Conservation (phyloP, 225 moss, liverwort and hornwort species). For the Anthoceros angustus region DNA sequence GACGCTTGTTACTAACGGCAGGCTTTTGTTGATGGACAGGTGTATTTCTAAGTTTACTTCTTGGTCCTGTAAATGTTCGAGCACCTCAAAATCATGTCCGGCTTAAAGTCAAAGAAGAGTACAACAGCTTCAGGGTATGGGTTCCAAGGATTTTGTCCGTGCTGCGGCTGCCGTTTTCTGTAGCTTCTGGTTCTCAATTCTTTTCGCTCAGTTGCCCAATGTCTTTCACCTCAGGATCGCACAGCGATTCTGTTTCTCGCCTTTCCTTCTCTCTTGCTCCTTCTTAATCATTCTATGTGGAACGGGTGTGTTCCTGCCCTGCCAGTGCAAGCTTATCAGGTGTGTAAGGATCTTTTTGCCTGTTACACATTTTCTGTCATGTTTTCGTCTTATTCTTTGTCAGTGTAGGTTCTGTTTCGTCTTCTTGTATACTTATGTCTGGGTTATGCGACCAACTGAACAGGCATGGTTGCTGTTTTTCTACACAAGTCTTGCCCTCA, state of each 20-base stretch:
- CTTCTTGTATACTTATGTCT: neutral
- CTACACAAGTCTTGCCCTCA: constrained; percentile 89
- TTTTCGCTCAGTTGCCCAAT: neutral
- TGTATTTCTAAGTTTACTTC: constrained; percentile 55
- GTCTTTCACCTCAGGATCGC: constrained; percentile 45
- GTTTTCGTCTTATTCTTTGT: neutral
- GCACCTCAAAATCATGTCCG: constrained; percentile 69
- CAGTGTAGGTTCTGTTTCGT: neutral
- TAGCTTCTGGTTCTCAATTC: neutral
- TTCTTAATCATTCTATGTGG: constrained; percentile 70
- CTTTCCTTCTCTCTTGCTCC: constrained; percentile 63
- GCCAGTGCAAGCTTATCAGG: constrained; percentile 94
- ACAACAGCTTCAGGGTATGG: constrained; percentile 83
- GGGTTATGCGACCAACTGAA: neutral
- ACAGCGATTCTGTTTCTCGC: constrained; percentile 83
- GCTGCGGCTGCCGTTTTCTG: neutral
- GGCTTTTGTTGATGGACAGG: constrained; percentile 21
- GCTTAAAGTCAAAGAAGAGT: constrained; percentile 94
- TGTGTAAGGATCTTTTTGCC: constrained; percentile 1
- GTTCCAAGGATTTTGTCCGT: constrained; percentile 1
- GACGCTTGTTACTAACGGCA: neutral
- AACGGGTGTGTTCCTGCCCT: constrained; percentile 93
- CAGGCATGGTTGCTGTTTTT: constrained; percentile 97
- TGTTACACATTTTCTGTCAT: neutral
- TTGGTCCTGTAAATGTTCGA: constrained; percentile 91